A percentile compares a stretch with the other conserved stretches of the same genome.
Evolutionary conservation across 495 filamentous ascomycete species (phyloP).

Genomic region (Jackrogersella multiformis): DNA sequence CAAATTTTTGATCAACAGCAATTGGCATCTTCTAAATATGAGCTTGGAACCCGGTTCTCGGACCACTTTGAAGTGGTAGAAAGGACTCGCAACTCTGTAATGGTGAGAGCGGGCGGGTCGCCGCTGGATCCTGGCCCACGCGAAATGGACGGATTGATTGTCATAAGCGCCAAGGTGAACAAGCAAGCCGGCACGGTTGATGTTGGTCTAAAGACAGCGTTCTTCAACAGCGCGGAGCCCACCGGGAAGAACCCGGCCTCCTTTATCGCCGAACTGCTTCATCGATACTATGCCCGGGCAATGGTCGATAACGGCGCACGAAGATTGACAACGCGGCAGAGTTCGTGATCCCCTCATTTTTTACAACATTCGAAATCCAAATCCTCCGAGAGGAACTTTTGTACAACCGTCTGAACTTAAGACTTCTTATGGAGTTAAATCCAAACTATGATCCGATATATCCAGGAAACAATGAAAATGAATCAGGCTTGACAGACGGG

Average conservation of each 20-base stretch:
- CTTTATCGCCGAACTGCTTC: slow-evolving; percentile 61
- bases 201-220: slow-evolving; percentile 72
- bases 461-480: not conserved
- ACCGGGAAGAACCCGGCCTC: slow-evolving; percentile 65
- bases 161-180: slow-evolving; percentile 70
- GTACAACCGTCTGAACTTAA: too few relatives aligned
- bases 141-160: slow-evolving; percentile 72
- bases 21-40: slow-evolving; percentile 63
- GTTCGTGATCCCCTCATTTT: not conserved
- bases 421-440: too few relatives aligned
- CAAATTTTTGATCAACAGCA: slow-evolving; percentile 69
- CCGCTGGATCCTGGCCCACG: slow-evolving; percentile 67
- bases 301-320: slow-evolving; percentile 32
- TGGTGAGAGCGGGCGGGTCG: slow-evolving; percentile 71
- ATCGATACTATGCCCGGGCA: slow-evolving; percentile 69
- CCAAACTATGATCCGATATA: not conserved
- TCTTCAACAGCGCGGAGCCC: slow-evolving; percentile 56
- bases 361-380: too few relatives aligned
- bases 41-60: slow-evolving; percentile 70
- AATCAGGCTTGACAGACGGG: not conserved
- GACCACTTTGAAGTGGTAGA: slow-evolving; percentile 81
- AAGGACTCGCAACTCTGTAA: slow-evolving; percentile 67
- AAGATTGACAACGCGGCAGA: slow-evolving; percentile 7
- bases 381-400: too few relatives aligned
- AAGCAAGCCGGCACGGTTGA: slow-evolving; percentile 66